Conservation (phyloP, 495 filamentous ascomycete species). For the Tuber calosporum region DNA sequence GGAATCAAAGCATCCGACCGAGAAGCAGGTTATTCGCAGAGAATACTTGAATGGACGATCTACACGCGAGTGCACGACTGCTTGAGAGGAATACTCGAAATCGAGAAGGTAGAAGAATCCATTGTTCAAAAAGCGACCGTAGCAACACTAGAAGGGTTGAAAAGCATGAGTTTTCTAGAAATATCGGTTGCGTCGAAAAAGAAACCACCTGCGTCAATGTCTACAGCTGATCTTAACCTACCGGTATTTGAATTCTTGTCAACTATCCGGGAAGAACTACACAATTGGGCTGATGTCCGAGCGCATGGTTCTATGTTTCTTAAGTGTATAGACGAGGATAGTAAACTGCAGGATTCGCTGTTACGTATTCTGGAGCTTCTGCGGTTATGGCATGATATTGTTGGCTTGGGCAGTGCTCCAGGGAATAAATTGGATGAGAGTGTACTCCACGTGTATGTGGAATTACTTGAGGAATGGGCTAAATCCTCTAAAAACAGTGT, state of each 20-base stretch:
- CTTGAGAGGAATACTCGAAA: slow-evolving; percentile 19
- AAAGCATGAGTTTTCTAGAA: slow-evolving; percentile 37
- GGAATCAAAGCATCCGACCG: not conserved
- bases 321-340: not conserved
- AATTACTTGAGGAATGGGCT: slow-evolving; percentile 37
- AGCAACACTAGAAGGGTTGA: slow-evolving; percentile 18
- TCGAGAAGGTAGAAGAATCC: slow-evolving; percentile 20
- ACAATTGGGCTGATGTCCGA: not conserved
- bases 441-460: slow-evolving; percentile 52
- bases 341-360: not conserved
- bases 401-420: slow-evolving; percentile 31
- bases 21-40: slow-evolving; percentile 14
- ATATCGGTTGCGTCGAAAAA: slow-evolving; percentile 32
- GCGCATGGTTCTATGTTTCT: not conserved
- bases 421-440: slow-evolving; percentile 48
- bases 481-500: slow-evolving; percentile 20
- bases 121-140: slow-evolving; percentile 32
- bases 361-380: slow-evolving; percentile 23
- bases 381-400: slow-evolving; percentile 40
- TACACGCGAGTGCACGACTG: slow-evolving; percentile 23
- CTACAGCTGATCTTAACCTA: slow-evolving; percentile 19
- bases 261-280: slow-evolving; percentile 11
- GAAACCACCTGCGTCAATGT: not conserved
- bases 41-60: slow-evolving; percentile 7
- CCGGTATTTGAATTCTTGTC: slow-evolving; percentile 38